phyloP scores from a whole-genome alignment of 2,329 filamentous ascomycete genomes.

The Aspergillus sp. region DNA sequence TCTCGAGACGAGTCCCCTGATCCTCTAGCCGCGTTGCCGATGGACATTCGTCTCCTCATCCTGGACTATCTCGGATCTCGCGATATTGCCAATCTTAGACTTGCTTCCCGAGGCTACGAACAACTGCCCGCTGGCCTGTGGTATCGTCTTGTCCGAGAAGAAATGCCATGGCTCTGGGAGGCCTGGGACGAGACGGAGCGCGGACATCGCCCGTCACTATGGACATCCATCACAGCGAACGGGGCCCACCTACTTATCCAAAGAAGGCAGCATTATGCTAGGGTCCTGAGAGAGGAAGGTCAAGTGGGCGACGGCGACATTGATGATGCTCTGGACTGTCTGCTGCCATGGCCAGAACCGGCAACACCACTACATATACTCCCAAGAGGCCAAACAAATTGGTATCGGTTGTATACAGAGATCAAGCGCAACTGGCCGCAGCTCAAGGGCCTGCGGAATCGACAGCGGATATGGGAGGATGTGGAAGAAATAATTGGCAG shows the following conservation, averaged over 20 bases:
- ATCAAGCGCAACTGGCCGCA: conserved; percentile 18
- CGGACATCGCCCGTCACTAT: conserved; percentile 5
- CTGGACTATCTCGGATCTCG: conserved; percentile 1
- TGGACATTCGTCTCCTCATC: conserved; percentile 8
- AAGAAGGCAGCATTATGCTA: not conserved
- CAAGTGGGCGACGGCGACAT: not conserved
- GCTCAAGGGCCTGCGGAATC: conserved; percentile 25
- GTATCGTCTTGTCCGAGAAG: conserved; percentile 12
- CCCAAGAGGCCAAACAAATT: conserved; percentile 14
- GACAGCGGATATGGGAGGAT: conserved; percentile 24
- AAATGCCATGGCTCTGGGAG: conserved; percentile 23
- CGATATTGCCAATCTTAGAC: conserved; percentile 8
- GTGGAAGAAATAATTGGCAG: conserved; percentile 40
- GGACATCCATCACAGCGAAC: conserved; percentile 10
- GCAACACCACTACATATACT: not conserved
- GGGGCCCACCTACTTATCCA: not conserved
- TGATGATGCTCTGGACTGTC: not conserved
- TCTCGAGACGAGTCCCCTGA: not conserved
- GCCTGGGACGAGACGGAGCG: conserved; percentile 10
- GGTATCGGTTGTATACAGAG: conserved; percentile 19
- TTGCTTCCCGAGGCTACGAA: conserved; percentile 11
- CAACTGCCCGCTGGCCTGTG: conserved; percentile 13
- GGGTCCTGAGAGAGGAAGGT: not conserved
- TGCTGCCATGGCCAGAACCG: not conserved
- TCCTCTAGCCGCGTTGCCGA: conserved; percentile 1